phyloP scores from a whole-genome alignment of 139 green algal species.

The Coelastrella sp. region DNA sequence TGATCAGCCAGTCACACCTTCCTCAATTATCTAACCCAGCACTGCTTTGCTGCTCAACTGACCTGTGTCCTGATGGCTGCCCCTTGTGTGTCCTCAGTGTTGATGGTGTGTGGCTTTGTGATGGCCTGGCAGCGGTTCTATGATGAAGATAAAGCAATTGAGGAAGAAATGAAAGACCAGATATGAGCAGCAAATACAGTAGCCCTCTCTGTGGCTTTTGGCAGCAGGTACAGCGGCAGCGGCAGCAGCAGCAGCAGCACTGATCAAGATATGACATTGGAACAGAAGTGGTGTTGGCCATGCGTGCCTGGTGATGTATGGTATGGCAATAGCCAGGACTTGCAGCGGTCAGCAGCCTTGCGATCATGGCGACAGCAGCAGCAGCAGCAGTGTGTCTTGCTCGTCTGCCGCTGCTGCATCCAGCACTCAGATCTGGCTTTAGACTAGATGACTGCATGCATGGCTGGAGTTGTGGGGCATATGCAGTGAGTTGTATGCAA shows the following conservation, averaged over 20 bases:
- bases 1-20: too few relatives aligned
- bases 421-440: background rate
- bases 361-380: background rate
- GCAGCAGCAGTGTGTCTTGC: background rate
- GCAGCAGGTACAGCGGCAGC: background rate
- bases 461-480: background rate
- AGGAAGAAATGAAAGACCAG: conserved; percentile 37
- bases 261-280: background rate
- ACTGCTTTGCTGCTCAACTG: background rate
- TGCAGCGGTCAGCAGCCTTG: background rate
- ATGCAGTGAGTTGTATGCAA: too few relatives aligned
- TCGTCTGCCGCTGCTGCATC: background rate
- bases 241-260: background rate
- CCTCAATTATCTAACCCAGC: background rate
- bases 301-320: too few relatives aligned
- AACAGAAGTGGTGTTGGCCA: too few relatives aligned
- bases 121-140: conserved; percentile 72
- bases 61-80: background rate
- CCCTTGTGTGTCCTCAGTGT: conserved; percentile 48
- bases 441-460: background rate
- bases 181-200: background rate
- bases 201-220: background rate
- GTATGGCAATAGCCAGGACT: too few relatives aligned
- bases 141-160: conserved; percentile 48
- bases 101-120: conserved; percentile 72